These are phyloP conservation scores for Parastagonospora nodorum DNA, from an alignment of 2,329 filamentous ascomycete species.

Conservation along the genomic window DNA sequence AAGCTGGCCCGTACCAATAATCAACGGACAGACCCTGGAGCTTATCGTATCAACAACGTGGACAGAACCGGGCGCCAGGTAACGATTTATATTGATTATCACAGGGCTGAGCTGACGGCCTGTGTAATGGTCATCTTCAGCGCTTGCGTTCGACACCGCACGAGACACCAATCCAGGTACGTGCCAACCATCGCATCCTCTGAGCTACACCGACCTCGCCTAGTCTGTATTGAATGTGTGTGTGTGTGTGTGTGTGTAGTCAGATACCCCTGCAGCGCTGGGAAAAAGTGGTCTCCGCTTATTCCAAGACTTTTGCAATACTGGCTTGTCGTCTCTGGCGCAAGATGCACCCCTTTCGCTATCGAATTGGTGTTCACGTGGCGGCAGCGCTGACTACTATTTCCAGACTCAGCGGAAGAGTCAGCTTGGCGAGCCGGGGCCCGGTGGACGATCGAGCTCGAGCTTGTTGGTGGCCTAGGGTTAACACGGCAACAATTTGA, in stretches of 20 bases:
- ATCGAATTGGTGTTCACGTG: neutral
- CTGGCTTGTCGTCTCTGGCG: neutral
- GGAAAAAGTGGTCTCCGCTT: no score
- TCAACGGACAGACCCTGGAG: slow-evolving; percentile 6
- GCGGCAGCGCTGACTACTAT: neutral
- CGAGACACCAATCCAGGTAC: neutral
- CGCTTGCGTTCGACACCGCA: neutral
- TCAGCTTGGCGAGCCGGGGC: neutral
- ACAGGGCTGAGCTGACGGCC: slow-evolving; percentile 2
- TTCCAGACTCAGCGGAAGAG: neutral
- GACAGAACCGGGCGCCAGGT: slow-evolving; percentile 6
- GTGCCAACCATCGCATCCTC: neutral
- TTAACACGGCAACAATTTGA: neutral
- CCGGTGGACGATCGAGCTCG: neutral
- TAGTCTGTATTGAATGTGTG: no score
- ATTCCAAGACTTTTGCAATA: neutral
- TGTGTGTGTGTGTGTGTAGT: no score
- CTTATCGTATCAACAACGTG: slow-evolving; percentile 9
- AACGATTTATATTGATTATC: slow-evolving; percentile 23
- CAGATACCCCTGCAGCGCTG: no score
- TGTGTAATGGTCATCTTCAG: slow-evolving; percentile 2
- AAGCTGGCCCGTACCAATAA: slow-evolving; percentile 14
- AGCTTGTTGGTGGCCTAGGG: neutral
- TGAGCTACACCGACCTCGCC: neutral
- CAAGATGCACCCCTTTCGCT: neutral